Conservation (phyloP, 2,329 filamentous ascomycete species). For the Grosmannia huntii region DNA sequence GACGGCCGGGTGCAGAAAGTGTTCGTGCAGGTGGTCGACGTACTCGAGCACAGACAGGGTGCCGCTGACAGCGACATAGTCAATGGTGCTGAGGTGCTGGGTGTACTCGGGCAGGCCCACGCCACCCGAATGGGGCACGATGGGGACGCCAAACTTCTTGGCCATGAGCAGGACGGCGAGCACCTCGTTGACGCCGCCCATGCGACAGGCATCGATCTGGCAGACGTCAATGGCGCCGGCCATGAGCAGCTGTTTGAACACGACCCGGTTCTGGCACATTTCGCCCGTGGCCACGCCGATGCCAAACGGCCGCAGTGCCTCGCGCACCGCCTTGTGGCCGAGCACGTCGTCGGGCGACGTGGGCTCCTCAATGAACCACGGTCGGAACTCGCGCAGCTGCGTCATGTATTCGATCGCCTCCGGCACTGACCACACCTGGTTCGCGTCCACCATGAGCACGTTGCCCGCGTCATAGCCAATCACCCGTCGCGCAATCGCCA, state of each 20-base stretch:
- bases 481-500: constrained; percentile 63
- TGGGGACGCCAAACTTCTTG: constrained; percentile 63
- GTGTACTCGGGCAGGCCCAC: constrained; percentile 91
- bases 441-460: constrained; percentile 84
- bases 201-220: constrained; percentile 80
- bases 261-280: constrained; percentile 90
- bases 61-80: constrained; percentile 77
- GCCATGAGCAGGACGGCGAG: constrained; percentile 82
- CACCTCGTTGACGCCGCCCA: constrained; percentile 86
- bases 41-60: constrained; percentile 78
- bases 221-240: constrained; percentile 73
- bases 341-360: constrained; percentile 83
- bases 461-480: constrained; percentile 62
- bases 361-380: constrained; percentile 92
- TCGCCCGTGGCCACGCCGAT: constrained; percentile 86
- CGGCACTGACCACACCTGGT: constrained; percentile 84
- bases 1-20: constrained; percentile 70
- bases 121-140: constrained; percentile 81
- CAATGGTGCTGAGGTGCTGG: constrained; percentile 82
- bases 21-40: constrained; percentile 87
- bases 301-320: constrained; percentile 59
- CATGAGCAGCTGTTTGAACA: constrained; percentile 85
- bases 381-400: constrained; percentile 67
- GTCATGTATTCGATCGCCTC: constrained; percentile 84
- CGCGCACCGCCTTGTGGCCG: constrained; percentile 73